Evolutionary conservation across 73 alveolate genomes (phyloP), one percentile per base, ranked within the genome.

Genomic region (Stentor roeselii): DNA sequence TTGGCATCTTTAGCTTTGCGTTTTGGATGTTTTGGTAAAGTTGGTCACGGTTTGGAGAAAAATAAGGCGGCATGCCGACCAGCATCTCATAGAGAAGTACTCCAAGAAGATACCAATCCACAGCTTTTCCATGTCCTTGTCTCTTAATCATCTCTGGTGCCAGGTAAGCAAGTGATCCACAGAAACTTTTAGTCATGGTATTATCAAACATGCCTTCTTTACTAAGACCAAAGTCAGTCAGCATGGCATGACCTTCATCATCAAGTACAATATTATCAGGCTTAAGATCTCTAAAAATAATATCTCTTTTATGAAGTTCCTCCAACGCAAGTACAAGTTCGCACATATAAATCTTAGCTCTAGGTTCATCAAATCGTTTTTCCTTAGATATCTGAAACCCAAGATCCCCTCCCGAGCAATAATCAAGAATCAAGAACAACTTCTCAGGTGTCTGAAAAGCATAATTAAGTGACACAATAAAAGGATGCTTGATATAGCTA

Each of bases 81-180:
- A 91, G 89, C 98, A 93, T 93, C 84, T 91, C 96, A 89, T 91
- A 93, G 59, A 91, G 90, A 76, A 93, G 90, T 37, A 93, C 88
- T 36, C 98, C 98, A 42, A 93, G 78, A 58, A 95, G 90, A 97
- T 97, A 94, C 98, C 98, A 94, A 85, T 95, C 99, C 27, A 95
- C 99, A 4, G 99, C 97, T 89, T 96, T 96, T 59, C 98, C 98
- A 86, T n/a, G n/a, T n/a, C n/a, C n/a, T n/a, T n/a, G n/a, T n/a
- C n/a, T n/a, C n/a, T n/a, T n/a, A n/a, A n/a, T n/a, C n/a, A n/a
- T n/a, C n/a, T n/a, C n/a, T n/a, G n/a, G n/a, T n/a, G n/a, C n/a
- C n/a, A n/a, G n/a, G n/a, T n/a, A n/a, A n/a, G n/a, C n/a, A n/a
- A n/a, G n/a, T n/a, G n/a, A n/a, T n/a, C n/a, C n/a, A n/a, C n/a